Evolutionary conservation across 306 rosid genomes (phyloP), one percentile per base, ranked within the genome.

Genomic region (Alnus glutinosa): DNA sequence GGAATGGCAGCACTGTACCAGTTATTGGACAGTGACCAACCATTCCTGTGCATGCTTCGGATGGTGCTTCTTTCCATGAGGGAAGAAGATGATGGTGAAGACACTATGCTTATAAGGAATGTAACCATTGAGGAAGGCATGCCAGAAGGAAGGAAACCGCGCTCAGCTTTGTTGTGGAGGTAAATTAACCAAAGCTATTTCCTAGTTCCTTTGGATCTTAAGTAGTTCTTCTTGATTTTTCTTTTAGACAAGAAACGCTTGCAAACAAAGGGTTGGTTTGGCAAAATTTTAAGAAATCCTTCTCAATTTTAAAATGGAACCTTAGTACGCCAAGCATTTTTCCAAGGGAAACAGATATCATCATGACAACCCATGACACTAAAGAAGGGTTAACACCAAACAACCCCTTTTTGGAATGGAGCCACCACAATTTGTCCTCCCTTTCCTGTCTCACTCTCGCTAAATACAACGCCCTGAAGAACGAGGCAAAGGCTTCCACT

Each of bases 21-120:
- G 85, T 84, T 95, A 77, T 87, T 95, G 88, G 99, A 95, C 85
- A 95, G 99, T 87, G 99, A 95, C 77, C 99, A 95, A 70, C 99
- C 99, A 77, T 95, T 95, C 88, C 81, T 95, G 79, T 93, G 99
- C 86, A 95, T 95, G 97, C 98, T 95, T 73, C 88, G 99, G 81
- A 95, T 95, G 98, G 90, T 93, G 79, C 99, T 95, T 82, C 92
- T 95, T 59, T 95, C 94, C 3, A 89, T 95, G 93, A 91, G 99
- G 92, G 99, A 95, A 89, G 98, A 86, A 50, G 97, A 91, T 79
- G 89, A 86, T 67, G 98, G 92, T 73, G 92, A 78, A 84, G 89
- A 92, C 71, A 81, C 78, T 76, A 84, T 83, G 79, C 88, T 85
- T 52, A 80, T 79, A 85, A 85, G 88, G 76, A 87, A 79, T 85